Evolutionary conservation across 2,329 filamentous ascomycete species (phyloP).

Genomic region (Septoria linicola): DNA sequence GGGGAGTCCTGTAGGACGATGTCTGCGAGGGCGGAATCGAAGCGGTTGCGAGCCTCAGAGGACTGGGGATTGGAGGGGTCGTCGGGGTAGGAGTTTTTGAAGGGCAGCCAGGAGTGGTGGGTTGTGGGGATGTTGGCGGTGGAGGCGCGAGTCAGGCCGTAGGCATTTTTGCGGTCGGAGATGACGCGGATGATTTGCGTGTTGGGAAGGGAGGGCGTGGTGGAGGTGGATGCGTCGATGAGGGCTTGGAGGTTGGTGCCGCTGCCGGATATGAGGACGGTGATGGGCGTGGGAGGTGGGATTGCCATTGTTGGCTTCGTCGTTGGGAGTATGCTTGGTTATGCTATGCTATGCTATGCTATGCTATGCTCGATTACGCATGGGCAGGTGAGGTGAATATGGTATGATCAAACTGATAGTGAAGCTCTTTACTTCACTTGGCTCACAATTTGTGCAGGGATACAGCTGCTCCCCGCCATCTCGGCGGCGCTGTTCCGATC

Average conservation of each 20-base stretch:
- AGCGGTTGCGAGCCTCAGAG: constrained; percentile 59
- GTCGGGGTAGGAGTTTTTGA: constrained; percentile 67
- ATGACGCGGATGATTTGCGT: constrained; percentile 63
- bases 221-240: constrained; percentile 56
- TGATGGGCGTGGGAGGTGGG: constrained; percentile 30
- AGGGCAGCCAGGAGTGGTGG: constrained; percentile 78
- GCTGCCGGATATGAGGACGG: constrained; percentile 61
- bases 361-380: too few species aligned
- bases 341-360: too few species aligned
- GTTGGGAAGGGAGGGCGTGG: constrained; percentile 46
- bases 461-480: too few species aligned
- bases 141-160: constrained; percentile 61
- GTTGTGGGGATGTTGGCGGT: constrained; percentile 66
- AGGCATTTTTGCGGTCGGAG: constrained; percentile 63
- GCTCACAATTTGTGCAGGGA: too few species aligned
- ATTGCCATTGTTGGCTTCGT: background rate
- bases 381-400: too few species aligned
- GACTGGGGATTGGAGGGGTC: constrained; percentile 45
- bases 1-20: constrained; percentile 65
- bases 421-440: too few species aligned
- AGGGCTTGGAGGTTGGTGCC: constrained; percentile 80
- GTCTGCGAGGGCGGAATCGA: constrained; percentile 72
- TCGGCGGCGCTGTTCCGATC: too few species aligned
- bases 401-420: too few species aligned
- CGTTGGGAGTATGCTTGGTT: too few species aligned